Evolutionary conservation across 139 green algal genomes (phyloP).

Genomic region (Zygnema cylindricum): DNA sequence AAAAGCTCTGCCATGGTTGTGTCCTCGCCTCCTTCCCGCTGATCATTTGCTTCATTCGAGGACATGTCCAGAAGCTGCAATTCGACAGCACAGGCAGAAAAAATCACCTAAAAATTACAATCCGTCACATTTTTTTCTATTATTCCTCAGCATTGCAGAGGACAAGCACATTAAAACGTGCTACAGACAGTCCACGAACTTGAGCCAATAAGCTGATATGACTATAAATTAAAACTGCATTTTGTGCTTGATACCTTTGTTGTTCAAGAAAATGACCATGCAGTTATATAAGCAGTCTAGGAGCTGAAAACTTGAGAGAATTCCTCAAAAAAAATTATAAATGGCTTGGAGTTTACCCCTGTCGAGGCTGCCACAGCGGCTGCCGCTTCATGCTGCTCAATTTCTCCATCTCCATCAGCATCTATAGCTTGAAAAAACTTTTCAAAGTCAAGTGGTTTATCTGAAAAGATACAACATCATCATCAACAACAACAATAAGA

Average conservation of each 20-base stretch:
- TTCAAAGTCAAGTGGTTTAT: neutral
- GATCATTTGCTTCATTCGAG: neutral
- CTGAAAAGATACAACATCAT: too few relatives aligned
- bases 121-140: neutral
- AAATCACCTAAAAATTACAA: neutral
- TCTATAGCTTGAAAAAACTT: constrained; percentile 29
- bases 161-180: too few relatives aligned
- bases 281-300: neutral
- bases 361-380: too few relatives aligned
- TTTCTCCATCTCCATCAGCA: constrained; percentile 32
- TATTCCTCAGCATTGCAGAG: neutral
- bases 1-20: constrained; percentile 34
- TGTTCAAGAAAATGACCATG: too few relatives aligned
- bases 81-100: neutral
- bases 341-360: neutral
- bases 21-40: constrained; percentile 7
- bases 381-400: constrained; percentile 31
- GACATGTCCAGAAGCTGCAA: neutral
- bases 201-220: neutral
- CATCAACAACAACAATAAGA: too few relatives aligned
- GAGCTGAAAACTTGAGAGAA: neutral
- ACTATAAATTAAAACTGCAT: neutral
- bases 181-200: too few relatives aligned
- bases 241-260: too few relatives aligned
- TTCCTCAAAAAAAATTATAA: neutral